phyloP scores from a whole-genome alignment of 768 basidiomycete genomes.

The Termitomyces sp. region DNA sequence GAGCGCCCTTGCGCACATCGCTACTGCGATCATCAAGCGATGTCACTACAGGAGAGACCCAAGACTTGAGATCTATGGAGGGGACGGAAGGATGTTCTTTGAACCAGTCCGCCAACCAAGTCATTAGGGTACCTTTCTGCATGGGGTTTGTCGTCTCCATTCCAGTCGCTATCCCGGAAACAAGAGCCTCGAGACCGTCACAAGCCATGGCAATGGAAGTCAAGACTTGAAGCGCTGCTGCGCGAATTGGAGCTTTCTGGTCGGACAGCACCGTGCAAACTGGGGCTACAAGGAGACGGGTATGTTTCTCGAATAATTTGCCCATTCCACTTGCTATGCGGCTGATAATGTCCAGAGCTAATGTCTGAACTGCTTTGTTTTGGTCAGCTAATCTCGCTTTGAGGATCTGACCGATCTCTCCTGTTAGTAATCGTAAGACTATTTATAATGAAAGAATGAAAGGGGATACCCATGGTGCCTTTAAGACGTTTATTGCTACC shows the following conservation, averaged over 20 bases:
- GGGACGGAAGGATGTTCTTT: conserved; percentile 53
- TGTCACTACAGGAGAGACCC: conserved; percentile 59
- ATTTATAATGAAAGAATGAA: not conserved
- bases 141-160: conserved; percentile 86
- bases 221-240: conserved; percentile 72
- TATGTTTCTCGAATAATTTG: conserved; percentile 88
- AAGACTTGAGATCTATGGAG: conserved; percentile 61
- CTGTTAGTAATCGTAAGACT: conserved; percentile 30
- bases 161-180: conserved; percentile 68
- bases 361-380: conserved; percentile 88
- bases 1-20: conserved; percentile 91
- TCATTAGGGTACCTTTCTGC: conserved; percentile 72
- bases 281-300: conserved; percentile 67
- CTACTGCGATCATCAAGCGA: conserved; percentile 88
- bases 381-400: conserved; percentile 87
- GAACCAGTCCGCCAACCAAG: conserved; percentile 79
- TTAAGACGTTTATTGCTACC: conserved; percentile 91
- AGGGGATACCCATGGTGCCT: conserved; percentile 73
- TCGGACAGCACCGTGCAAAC: conserved; percentile 85
- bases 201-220: conserved; percentile 80
- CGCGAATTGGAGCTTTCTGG: conserved; percentile 83
- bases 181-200: conserved; percentile 80
- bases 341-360: conserved; percentile 86
- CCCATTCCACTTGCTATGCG: conserved; percentile 94
- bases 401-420: conserved; percentile 85